A percentile compares a stretch with the other conserved stretches of the same genome.
Conservation (phyloP, 768 basidiomycete genomes). For the Lactarius sanguifluus region DNA sequence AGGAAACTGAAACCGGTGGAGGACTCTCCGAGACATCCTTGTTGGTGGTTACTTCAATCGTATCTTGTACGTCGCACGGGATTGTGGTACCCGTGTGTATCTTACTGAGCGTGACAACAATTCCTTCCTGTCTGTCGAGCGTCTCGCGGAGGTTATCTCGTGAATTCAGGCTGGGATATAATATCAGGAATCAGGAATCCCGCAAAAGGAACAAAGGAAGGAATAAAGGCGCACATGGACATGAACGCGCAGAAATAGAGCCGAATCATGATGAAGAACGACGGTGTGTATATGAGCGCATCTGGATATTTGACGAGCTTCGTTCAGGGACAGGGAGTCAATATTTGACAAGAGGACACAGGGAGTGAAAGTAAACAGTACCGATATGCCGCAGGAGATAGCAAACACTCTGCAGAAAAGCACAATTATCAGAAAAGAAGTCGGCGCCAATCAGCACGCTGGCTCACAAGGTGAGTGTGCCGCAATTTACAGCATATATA, state of each 20-base stretch:
- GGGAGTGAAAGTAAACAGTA: not conserved
- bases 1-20: not conserved
- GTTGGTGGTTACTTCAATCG: not conserved
- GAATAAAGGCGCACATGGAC: not conserved
- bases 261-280: conserved; percentile 8
- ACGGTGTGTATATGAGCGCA: not conserved
- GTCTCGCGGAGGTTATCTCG: conserved; percentile 1
- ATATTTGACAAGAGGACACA: not conserved
- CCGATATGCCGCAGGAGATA: not conserved
- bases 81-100: not conserved
- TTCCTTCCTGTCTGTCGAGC: not conserved
- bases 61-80: not conserved
- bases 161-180: conserved; percentile 1
- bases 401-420: not conserved
- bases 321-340: not conserved
- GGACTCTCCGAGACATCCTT: not conserved
- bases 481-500: conserved; percentile 9
- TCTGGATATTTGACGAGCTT: not conserved
- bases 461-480: conserved; percentile 1
- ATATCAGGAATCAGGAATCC: not conserved
- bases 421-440: not conserved
- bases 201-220: not conserved
- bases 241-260: conserved; percentile 10
- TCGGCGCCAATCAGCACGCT: not conserved
- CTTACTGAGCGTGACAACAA: not conserved